Evolutionary conservation across 495 filamentous ascomycete species (phyloP).

Genomic region (Daldinia loculata): DNA sequence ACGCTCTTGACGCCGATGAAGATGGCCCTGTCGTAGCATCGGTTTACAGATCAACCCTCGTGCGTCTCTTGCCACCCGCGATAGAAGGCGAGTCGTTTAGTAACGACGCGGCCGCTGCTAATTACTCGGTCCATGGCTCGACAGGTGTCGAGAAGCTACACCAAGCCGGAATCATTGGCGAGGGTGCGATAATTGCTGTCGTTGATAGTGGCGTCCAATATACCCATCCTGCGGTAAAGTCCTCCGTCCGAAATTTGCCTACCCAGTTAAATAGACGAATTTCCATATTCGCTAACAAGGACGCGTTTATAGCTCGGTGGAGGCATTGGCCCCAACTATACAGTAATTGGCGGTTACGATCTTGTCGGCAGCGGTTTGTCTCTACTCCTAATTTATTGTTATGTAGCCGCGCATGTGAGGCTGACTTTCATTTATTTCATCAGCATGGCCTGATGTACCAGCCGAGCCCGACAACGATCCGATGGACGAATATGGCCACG

Average conservation of each 20-base stretch:
- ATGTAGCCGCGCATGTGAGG: neutral
- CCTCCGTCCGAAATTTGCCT: no score
- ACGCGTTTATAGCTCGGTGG: conserved; percentile 44
- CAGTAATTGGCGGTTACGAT: conserved; percentile 49
- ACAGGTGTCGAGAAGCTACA: neutral
- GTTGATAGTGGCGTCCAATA: neutral
- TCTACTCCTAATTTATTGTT: neutral
- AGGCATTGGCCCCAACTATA: conserved; percentile 48
- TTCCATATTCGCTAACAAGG: neutral
- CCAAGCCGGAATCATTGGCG: neutral
- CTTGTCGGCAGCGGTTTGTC: conserved; percentile 43
- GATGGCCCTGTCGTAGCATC: neutral
- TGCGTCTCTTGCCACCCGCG: neutral
- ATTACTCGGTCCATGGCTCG: neutral
- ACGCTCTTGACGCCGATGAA: neutral
- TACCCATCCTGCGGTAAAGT: neutral
- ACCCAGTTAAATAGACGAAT: neutral
- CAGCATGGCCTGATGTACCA: neutral
- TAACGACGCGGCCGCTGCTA: neutral
- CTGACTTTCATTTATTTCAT: neutral
- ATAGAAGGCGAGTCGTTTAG: neutral
- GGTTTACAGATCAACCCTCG: neutral
- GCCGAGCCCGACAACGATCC: neutral
- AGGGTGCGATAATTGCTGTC: neutral
- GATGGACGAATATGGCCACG: neutral